Evolutionary conservation across 768 basidiomycete genomes (phyloP).

Genomic region (Termitomyces sp.): DNA sequence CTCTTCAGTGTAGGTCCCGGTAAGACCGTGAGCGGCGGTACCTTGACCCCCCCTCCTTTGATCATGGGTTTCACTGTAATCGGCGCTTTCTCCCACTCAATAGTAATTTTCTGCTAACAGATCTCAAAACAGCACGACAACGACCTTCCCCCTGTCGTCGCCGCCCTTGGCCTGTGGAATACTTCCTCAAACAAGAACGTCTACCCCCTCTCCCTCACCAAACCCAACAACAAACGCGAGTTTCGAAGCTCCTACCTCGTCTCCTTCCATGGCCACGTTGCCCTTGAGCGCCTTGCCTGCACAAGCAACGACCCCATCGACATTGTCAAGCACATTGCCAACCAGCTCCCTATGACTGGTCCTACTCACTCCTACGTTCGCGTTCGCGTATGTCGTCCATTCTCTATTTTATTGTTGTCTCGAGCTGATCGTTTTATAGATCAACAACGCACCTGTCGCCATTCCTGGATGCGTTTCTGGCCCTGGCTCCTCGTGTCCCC

Average conservation of each 20-base stretch:
- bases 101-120: background rate
- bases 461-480: conserved; percentile 40
- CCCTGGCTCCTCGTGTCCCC: conserved; percentile 37
- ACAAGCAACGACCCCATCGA: background rate
- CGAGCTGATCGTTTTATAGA: conserved; percentile 13
- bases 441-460: conserved; percentile 39
- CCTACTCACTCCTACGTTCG: conserved; percentile 30
- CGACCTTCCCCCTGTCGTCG: conserved; percentile 40
- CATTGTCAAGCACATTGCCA: conserved; percentile 19
- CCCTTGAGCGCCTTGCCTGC: conserved; percentile 41
- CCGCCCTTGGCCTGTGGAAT: conserved; percentile 45
- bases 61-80: conserved; percentile 43
- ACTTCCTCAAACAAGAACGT: conserved; percentile 26
- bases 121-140: conserved; percentile 37
- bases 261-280: conserved; percentile 39
- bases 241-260: conserved; percentile 41
- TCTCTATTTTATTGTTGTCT: background rate
- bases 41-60: conserved; percentile 36
- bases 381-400: conserved; percentile 27
- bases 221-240: conserved; percentile 27
- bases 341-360: conserved; percentile 10
- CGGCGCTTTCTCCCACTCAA: background rate
- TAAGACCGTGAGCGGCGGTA: conserved; percentile 23
- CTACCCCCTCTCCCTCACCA: conserved; percentile 36
- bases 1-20: conserved; percentile 33